Evolutionary conservation across 345 rosid species (phyloP), one percentile per base, ranked within the genome.

Genomic region (Pugionium cornutum): DNA sequence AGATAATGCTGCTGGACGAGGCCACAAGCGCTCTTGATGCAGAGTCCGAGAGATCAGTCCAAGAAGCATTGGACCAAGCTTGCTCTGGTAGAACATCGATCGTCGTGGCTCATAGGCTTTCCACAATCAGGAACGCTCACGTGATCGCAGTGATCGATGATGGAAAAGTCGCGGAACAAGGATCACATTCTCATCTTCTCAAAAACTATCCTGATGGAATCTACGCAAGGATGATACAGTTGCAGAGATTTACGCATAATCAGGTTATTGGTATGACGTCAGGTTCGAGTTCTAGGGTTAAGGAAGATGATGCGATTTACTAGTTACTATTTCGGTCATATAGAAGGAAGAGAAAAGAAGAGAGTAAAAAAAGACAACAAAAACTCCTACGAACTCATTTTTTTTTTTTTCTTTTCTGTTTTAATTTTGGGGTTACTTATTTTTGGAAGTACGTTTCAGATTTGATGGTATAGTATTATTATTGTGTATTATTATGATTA

Each of bases 11-110:
- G 64, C 92, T 94, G 0, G 99, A 94, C 33, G 99, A 94, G 70
- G 99, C 99, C 25, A 94, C 99, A 33, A 94, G 99, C 40, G 95
- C 99, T 1, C 89, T 94, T 2, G 99, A 88, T 70, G 85, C 85
- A 0, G 99, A 94, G 75, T 90, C 97, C 1, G 97, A 90, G 80
- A 86, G 92, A 68, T 88, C 90, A 0, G 99, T 94, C 41, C 97
- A 90, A 74, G 99, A 90, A 66, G 96, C 97, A 27, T 79, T 94
- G 50, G 96, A 94, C 74, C 91, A 89, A 0, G 96, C 96, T 49
- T 94, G 95, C 69, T 74, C 91, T 1, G 97, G 99, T 37, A 94
- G 83, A 74, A 94, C 96, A 5, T 90, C 97, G 0, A 87, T 94
- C 1, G 82, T 90, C 26, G 99, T 90, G 57, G 96, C 99, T 54